These are phyloP conservation scores for Mycena amicta DNA, from an alignment of 768 basidiomycete genomes.

Conservation along the genomic window DNA sequence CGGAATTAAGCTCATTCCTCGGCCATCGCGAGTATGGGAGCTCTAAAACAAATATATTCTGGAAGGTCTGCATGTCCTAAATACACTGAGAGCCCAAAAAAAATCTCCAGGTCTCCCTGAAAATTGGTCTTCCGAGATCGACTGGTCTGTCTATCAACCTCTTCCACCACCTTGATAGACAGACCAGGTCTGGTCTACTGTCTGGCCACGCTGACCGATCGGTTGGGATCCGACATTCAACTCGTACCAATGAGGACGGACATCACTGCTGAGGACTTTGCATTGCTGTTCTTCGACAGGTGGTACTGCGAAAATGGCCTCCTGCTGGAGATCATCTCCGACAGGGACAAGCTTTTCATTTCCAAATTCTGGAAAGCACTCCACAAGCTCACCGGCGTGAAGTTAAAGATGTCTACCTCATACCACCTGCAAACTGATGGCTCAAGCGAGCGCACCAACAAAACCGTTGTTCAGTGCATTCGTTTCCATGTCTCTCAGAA, in stretches of 20 bases:
- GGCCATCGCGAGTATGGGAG: too few relatives aligned
- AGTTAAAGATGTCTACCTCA: conserved; percentile 25
- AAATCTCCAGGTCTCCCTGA: too few relatives aligned
- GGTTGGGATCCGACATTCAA: conserved; percentile 7
- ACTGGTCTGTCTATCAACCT: too few relatives aligned
- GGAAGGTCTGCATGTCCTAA: too few relatives aligned
- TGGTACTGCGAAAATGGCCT: conserved; percentile 33
- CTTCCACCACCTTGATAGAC: too few relatives aligned
- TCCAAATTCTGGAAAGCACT: conserved; percentile 33
- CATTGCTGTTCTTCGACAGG: conserved; percentile 20
- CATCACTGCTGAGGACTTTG: conserved; percentile 15
- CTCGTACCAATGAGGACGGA: conserved; percentile 5
- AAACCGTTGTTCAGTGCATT: conserved; percentile 27
- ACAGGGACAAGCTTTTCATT: conserved; percentile 34
- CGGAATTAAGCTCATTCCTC: too few relatives aligned
- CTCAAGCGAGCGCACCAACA: conserved; percentile 29
- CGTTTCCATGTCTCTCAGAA: conserved; percentile 23
- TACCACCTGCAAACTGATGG: conserved; percentile 37
- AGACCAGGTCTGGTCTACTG: too few relatives aligned
- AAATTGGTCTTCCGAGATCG: too few relatives aligned
- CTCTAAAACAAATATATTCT: too few relatives aligned
- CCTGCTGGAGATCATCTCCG: conserved; percentile 27
- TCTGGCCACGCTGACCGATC: conserved; percentile 17
- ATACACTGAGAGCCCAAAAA: too few relatives aligned
- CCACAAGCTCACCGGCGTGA: conserved; percentile 2